phyloP scores from a whole-genome alignment of 768 basidiomycete genomes.

The Holtermanniella nyarrowii region DNA sequence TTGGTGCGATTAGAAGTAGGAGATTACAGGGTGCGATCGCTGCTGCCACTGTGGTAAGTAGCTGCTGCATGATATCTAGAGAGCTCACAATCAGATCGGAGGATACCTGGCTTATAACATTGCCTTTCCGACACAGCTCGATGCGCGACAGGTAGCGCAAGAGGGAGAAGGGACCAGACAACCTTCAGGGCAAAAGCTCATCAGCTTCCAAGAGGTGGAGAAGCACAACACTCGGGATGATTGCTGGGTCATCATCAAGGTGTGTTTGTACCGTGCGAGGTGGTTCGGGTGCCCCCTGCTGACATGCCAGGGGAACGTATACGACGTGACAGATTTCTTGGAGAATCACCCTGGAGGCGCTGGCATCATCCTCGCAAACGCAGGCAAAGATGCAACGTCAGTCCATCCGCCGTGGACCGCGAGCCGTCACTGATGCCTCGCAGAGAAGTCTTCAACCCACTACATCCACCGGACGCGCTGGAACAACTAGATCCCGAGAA shows the following conservation, averaged over 20 bases:
- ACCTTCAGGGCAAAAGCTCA: slow-evolving; percentile 32
- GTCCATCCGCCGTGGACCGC: slow-evolving; percentile 1
- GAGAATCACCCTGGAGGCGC: slow-evolving; percentile 40
- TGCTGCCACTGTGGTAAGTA: neutral
- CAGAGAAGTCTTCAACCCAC: slow-evolving; percentile 38
- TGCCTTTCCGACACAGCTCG: neutral
- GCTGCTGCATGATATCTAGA: neutral
- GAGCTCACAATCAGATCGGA: neutral
- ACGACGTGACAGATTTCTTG: slow-evolving; percentile 42
- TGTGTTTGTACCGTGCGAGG: too few relatives aligned
- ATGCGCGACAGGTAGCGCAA: neutral
- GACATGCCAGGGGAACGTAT: slow-evolving; percentile 31
- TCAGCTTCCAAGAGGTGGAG: slow-evolving; percentile 44
- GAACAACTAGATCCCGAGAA: slow-evolving; percentile 29
- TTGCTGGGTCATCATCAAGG: slow-evolving; percentile 86
- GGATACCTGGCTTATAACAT: neutral
- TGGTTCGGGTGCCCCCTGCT: too few relatives aligned
- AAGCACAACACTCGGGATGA: slow-evolving; percentile 78
- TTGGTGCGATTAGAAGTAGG: neutral
- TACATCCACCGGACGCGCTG: slow-evolving; percentile 41
- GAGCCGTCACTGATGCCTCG: neutral
- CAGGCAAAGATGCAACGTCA: slow-evolving; percentile 42
- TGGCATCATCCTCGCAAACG: slow-evolving; percentile 34
- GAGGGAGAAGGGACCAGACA: slow-evolving; percentile 15
- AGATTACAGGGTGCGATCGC: neutral